A percentile compares a stretch with the other conserved stretches of the same genome.
Evolutionary conservation across 192 early-diverging fungal species (phyloP).

Genomic region (Dimargaris cristalligena): DNA sequence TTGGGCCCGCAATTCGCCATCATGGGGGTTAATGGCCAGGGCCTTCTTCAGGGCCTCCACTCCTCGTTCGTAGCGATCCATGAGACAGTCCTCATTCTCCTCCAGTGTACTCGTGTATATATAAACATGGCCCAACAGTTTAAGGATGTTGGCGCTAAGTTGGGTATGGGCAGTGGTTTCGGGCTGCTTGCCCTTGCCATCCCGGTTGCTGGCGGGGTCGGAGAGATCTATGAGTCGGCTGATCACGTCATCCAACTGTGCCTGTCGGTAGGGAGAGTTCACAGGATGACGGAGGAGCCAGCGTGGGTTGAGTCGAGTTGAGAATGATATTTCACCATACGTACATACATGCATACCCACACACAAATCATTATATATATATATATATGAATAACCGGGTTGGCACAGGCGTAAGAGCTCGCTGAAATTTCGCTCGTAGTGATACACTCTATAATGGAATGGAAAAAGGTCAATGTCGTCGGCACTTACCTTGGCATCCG

Average conservation of each 20-base stretch:
- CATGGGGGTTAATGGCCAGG: not conserved
- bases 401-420: too few relatives aligned
- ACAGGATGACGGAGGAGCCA: too few relatives aligned
- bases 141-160: not conserved
- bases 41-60: not conserved
- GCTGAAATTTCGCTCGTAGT: too few relatives aligned
- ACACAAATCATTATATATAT: too few relatives aligned
- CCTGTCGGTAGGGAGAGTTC: not conserved
- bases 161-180: not conserved
- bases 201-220: conserved; percentile 1
- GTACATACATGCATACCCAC: too few relatives aligned
- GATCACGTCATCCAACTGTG: not conserved
- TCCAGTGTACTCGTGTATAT: not conserved
- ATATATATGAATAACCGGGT: too few relatives aligned
- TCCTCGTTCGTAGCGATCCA: not conserved
- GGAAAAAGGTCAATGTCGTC: too few relatives aligned
- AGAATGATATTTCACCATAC: not conserved
- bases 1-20: not conserved
- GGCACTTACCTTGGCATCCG: too few relatives aligned
- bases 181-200: conserved; percentile 4
- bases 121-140: conserved; percentile 4
- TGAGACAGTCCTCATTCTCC: not conserved
- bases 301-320: too few relatives aligned
- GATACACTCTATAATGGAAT: too few relatives aligned
- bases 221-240: not conserved